Evolutionary conservation across 2,329 filamentous ascomycete species (phyloP), one percentile per base, ranked within the genome.

Genomic region (Gliomastix tumulicola): DNA sequence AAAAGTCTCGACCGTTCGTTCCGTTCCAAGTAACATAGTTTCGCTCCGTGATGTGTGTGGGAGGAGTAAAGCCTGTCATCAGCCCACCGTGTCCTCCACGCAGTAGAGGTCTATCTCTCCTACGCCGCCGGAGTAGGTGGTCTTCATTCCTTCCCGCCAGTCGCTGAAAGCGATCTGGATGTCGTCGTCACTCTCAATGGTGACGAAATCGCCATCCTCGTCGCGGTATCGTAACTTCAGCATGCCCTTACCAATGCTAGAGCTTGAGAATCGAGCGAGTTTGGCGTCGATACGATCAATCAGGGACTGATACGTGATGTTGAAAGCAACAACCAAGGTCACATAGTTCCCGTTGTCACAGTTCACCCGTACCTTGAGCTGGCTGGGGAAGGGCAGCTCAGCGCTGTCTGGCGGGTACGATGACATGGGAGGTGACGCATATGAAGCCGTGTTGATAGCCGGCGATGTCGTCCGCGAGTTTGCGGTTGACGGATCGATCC

Each of bases 281-380:
- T 98, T 98, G 20, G 88, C 88, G 54, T 98, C 92, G 49, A 98
- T 96, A 10, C 92, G 84, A 55, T 97, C 92, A 45, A 92, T 88
- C 38, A 98, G 71, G 18, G 87, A 92, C 47, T 92, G 87, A 61
- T 94, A 97, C 28, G 87, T 84, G 50, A 97, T 97, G 56, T 94
- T 95, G 61, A 88, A 94, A 21, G 88, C 85, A 30, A 95, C 94
- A 10, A 98, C 90, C n/a, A 98, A 73, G 1, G 90, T 96, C 41
- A 96, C 84, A 48, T 94, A 94, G 54, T 89, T 92, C 32, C 84
- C 84, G 32, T 62, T 66, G 41, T 92, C 87, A 54, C 87, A 94
- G 53, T 90, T 90, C 39, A 98, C 88, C 57, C 94, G 94, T 35
- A 96, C 89, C 63, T 96, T 97, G 35, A 98, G 74, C 54, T 97